Conservation (phyloP, 208 protist species). For the Trypanosoma cruzi region DNA sequence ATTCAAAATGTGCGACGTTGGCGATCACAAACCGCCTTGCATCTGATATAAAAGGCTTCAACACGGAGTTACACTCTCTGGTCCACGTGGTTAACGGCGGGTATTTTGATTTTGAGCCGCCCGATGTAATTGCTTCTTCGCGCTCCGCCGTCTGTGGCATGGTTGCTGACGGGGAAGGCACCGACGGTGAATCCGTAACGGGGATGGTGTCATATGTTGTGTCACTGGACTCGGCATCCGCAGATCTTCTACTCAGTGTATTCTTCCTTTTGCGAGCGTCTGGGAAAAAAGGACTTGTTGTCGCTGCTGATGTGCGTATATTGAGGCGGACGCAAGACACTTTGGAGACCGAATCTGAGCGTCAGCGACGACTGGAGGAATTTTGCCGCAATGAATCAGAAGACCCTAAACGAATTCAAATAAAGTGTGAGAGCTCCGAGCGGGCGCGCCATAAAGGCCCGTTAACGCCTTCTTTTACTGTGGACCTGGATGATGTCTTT, state of each 20-base stretch:
- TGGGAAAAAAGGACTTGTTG: neutral
- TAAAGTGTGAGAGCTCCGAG: constrained; percentile 12
- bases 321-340: neutral
- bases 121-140: constrained; percentile 13
- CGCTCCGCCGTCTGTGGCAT: constrained; percentile 11
- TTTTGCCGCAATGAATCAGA: constrained; percentile 5
- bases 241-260: constrained; percentile 10
- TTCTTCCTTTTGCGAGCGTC: neutral
- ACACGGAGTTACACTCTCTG: constrained; percentile 4
- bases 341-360: neutral
- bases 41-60: constrained; percentile 11
- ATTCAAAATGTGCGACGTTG: constrained; percentile 4
- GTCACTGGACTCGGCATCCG: neutral
- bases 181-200: neutral
- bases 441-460: neutral
- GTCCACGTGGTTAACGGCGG: neutral
- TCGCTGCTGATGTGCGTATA: constrained; percentile 7
- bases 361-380: neutral
- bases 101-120: constrained; percentile 27
- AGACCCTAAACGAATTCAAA: constrained; percentile 5
- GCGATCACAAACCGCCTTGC: constrained; percentile 22
- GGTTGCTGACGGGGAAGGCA: neutral
- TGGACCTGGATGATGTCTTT: constrained; percentile 32
- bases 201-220: constrained; percentile 12
- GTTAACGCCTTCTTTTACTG: neutral